These are phyloP conservation scores for Bacterosira constricta DNA, from an alignment of 108 stramenopile species.

Conservation along the genomic window DNA sequence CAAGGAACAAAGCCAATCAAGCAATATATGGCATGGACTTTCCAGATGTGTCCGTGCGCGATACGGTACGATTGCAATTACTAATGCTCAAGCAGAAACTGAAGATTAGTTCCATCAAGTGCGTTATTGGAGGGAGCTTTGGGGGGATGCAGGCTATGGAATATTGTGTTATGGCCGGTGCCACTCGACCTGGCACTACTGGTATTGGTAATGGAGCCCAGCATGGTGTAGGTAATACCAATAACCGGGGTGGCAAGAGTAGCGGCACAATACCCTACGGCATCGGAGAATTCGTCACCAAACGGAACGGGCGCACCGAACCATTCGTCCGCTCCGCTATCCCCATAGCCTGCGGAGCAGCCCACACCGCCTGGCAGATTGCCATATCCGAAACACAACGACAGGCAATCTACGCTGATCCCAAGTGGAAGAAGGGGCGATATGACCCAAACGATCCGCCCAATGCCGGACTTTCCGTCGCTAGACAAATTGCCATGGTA, in stretches of 20 bases:
- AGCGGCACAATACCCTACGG: conserved; percentile 23
- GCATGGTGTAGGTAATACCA: too few species aligned
- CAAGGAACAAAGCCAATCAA: conserved; percentile 25
- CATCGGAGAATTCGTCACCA: conserved; percentile 46
- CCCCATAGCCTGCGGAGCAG: conserved; percentile 91
- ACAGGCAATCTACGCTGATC: conserved; percentile 94
- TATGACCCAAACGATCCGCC: conserved; percentile 72
- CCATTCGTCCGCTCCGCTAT: conserved; percentile 81
- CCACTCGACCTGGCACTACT: conserved; percentile 34
- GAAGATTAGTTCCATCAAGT: conserved; percentile 70
- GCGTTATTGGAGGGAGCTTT: conserved; percentile 93
- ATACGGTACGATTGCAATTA: conserved; percentile 87
- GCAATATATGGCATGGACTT: conserved; percentile 81
- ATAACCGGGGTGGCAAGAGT: not conserved
- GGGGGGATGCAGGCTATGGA: conserved; percentile 97
- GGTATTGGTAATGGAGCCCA: not conserved
- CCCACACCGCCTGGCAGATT: conserved; percentile 96
- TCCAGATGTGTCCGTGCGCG: conserved; percentile 88
- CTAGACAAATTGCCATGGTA: conserved; percentile 93
- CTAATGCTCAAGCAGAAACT: conserved; percentile 76
- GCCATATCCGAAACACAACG: conserved; percentile 91
- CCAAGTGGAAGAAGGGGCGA: conserved; percentile 73
- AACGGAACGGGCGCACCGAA: conserved; percentile 49
- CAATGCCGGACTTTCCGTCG: conserved; percentile 77
- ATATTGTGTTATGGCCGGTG: conserved; percentile 84